Base-by-base conservation (phyloP, 495 filamentous ascomycete genomes). In the Penicillium ucsense region DNA sequence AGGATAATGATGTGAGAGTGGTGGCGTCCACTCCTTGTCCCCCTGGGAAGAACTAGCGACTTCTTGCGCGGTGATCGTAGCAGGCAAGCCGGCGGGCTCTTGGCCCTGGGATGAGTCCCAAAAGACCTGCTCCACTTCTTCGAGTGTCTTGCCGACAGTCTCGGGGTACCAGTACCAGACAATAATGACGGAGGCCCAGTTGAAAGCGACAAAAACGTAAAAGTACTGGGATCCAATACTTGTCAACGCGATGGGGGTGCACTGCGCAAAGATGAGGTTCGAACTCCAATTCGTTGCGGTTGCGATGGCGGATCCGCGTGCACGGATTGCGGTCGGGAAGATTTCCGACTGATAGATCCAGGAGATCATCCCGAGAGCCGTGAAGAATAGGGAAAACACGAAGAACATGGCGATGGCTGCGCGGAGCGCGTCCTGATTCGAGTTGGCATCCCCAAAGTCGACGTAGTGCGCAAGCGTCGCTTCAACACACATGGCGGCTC, bases 341-440 rank as follows among this genome's bases (percentile, higher is more conserved):
- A 81, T 76, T 53, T 81, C 77, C n/a, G 73, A 65, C 55, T 64
- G 72, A 45, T 79, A 78, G 42, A 77, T 68, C 70, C 75, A 79
- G 6, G 74, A 76, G 51, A 78, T 75, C 31, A 75, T 66, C 3
- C 75, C 76, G 12, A 77, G 56, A 33, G 68, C 61, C 29, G 76
- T 78, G 45, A 70, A 79, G 52, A 74, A 82, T 40, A 80, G 58
- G 3, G 71, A 72, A 38, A 79, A 82, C 31, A 80, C 69, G 35
- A 78, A 71, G 52, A 78, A 76, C 63, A 82, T 76, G 50, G 73
- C 73, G 28, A 79, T 74, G 40, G 76, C 77, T 27, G 73, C 66
- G 3, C 70, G 72, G n/a, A 77, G 63, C 31, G 74, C 68, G 30
- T 68, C 60, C 3, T 54, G 50, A 35, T 66, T 68, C 29, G 65